Percentiles rank a stretch among this genome's conserved stretches.
Evolutionary conservation across 257 asterid genomes (phyloP).

Genomic region (Capsicum chinense): DNA sequence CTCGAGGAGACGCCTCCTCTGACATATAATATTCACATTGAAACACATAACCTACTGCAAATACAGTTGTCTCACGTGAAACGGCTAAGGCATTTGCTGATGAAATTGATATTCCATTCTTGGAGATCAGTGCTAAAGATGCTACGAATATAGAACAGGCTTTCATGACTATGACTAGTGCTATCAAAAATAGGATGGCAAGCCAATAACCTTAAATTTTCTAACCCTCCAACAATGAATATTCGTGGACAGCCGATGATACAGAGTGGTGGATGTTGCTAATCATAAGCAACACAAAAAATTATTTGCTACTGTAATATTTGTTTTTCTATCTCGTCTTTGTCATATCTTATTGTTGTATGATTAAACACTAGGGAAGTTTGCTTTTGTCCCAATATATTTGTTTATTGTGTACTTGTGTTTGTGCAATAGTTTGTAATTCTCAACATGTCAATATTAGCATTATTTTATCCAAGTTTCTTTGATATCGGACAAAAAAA

Average conservation of each 20-base stretch:
- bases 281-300: background rate
- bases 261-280: constrained; percentile 29
- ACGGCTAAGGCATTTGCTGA: too few relatives aligned
- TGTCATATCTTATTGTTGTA: constrained; percentile 13
- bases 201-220: constrained; percentile 12
- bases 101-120: too few relatives aligned
- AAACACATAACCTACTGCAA: too few relatives aligned
- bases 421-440: constrained; percentile 14
- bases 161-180: too few relatives aligned
- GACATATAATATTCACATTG: too few relatives aligned
- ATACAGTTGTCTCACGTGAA: too few relatives aligned
- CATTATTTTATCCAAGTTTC: background rate
- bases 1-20: too few relatives aligned
- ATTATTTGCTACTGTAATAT: constrained; percentile 13
- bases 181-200: constrained; percentile 15
- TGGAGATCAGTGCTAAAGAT: too few relatives aligned
- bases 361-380: constrained; percentile 4
- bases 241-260: constrained; percentile 28
- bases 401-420: background rate
- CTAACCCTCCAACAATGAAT: constrained; percentile 27
- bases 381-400: background rate
- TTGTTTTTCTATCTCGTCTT: background rate
- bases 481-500: background rate
- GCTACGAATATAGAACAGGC: too few relatives aligned
- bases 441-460: constrained; percentile 21